Conservation (phyloP, 352 stramenopile genomes). For the Globisporangium paddicum region DNA sequence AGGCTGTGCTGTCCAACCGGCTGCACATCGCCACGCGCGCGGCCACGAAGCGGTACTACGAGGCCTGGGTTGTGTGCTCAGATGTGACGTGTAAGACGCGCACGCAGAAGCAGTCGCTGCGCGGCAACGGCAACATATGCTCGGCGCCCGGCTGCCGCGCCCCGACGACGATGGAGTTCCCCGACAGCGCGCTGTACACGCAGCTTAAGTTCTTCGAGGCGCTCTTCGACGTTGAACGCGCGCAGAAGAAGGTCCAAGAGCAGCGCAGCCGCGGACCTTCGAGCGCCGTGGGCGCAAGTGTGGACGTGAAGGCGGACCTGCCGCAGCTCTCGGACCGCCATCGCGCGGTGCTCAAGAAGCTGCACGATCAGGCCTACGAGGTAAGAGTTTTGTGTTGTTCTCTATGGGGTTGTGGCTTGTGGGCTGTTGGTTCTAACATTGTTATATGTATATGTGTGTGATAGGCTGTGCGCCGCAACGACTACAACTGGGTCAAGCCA, state of each 20-base stretch:
- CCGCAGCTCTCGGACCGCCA: constrained; percentile 61
- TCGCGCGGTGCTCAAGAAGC: constrained; percentile 63
- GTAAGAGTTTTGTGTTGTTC: constrained; percentile 23
- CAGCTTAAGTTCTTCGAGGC: constrained; percentile 97
- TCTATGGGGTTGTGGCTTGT: background rate
- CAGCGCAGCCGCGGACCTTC: constrained; percentile 41
- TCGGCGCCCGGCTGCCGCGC: constrained; percentile 91
- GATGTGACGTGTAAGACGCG: constrained; percentile 93
- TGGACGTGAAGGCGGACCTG: constrained; percentile 24
- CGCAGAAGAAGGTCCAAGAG: constrained; percentile 75
- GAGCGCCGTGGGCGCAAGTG: constrained; percentile 5
- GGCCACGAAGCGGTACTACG: constrained; percentile 86
- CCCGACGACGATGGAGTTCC: constrained; percentile 84
- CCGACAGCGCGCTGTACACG: constrained; percentile 90
- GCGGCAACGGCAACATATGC: constrained; percentile 90
- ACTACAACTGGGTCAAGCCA: constrained; percentile 94
- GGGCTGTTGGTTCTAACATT: background rate
- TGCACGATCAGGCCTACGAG: constrained; percentile 76
- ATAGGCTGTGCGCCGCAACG: constrained; percentile 75
- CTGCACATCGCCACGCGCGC: constrained; percentile 78
- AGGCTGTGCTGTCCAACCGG: constrained; percentile 75
- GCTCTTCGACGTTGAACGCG: constrained; percentile 93
- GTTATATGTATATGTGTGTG: constrained; percentile 6
- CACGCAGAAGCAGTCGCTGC: constrained; percentile 95
- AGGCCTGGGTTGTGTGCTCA: constrained; percentile 91